Evolutionary conservation across 1,284 basidiomycete genomes (phyloP), one percentile per base, ranked within the genome.

Genomic region (Trametes sp.): DNA sequence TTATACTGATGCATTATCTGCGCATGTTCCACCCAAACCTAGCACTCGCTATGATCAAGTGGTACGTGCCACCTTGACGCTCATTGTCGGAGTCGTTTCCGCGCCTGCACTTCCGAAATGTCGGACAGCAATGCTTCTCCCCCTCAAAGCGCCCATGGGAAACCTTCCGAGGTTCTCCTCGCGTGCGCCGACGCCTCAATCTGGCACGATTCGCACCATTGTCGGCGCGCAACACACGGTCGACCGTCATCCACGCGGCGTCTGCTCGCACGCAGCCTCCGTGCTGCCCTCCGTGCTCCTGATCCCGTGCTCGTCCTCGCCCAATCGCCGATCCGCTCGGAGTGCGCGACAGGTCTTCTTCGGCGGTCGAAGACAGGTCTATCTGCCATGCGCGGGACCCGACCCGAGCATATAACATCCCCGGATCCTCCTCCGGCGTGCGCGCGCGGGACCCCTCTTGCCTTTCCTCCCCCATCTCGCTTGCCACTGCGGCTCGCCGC

Each of bases 301-400:
- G 51, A 36, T 45, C 23, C 19, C 57, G 42, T 38, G n/a, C 33
- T 29, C 23, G 42, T 50, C n/a, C 33, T 23, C n/a, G n/a, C 24
- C 28, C 13, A 16, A 46, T 48, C 33, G 33, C 57, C 57, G 57
- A 54, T 53, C 33, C 44, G 33, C 50, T 53, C 57, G 50, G 50
- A 46, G 42, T 29, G 44, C 44, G 26, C 26, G 49, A 26, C 51
- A 53, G 41, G 2, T n/a, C 57, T 59, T 59, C 57, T 21, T 41
- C 24, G 44, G 57, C 24, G 44, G 31, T 24, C 57, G 31, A 45
- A 4, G 6, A n/a, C 29, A 35, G 6, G 29, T 19, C 31, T 24
- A 8, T 36, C 26, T 28, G 28, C 36, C 11, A 58, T 10, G 42
- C 28, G 23, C n/a, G 23, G 41, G 29, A 16, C 36, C 49, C 28